phyloP scores from a whole-genome alignment of 1,284 basidiomycete genomes.

The Trichosporon inkin region DNA sequence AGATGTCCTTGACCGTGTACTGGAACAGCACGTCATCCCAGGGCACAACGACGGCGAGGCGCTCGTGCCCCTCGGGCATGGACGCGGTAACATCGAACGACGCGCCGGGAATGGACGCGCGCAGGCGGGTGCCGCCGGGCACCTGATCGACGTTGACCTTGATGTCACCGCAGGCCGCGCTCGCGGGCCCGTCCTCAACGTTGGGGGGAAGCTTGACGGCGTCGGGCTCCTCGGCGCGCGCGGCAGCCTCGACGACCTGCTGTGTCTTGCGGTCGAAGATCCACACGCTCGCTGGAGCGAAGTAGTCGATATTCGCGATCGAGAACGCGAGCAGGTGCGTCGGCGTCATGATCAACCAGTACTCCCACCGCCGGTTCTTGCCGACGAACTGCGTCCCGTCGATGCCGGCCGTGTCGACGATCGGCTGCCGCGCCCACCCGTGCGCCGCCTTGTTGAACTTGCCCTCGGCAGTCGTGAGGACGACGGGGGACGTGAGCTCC shows the following conservation, averaged over 20 bases:
- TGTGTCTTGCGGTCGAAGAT: constrained; percentile 10
- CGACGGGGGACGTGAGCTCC: constrained; percentile 16
- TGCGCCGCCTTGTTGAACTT: constrained; percentile 17
- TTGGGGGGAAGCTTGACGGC: constrained; percentile 1
- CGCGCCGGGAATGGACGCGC: constrained; percentile 9
- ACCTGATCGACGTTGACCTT: constrained; percentile 14
- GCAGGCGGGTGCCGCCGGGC: constrained; percentile 13
- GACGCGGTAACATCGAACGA: constrained; percentile 14
- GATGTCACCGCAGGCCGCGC: background rate
- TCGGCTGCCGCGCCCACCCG: constrained; percentile 18
- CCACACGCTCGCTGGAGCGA: constrained; percentile 7
- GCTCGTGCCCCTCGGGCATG: constrained; percentile 17
- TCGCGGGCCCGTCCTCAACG: constrained; percentile 13
- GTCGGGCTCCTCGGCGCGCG: background rate
- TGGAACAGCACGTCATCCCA: constrained; percentile 20
- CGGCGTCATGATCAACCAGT: constrained; percentile 21
- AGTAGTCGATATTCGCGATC: constrained; percentile 14
- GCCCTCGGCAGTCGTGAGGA: constrained; percentile 9
- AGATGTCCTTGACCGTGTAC: constrained; percentile 22
- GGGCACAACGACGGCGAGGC: constrained; percentile 20
- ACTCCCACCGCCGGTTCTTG: constrained; percentile 22
- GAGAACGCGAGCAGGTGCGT: constrained; percentile 13
- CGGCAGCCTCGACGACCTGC: background rate
- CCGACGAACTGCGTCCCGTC: constrained; percentile 2
- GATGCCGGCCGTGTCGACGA: constrained; percentile 13